Percentiles rank a stretch among this genome's conserved stretches.
phyloP scores from a whole-genome alignment of 805 yeast species.

The Metschnikowia colocasiae region DNA sequence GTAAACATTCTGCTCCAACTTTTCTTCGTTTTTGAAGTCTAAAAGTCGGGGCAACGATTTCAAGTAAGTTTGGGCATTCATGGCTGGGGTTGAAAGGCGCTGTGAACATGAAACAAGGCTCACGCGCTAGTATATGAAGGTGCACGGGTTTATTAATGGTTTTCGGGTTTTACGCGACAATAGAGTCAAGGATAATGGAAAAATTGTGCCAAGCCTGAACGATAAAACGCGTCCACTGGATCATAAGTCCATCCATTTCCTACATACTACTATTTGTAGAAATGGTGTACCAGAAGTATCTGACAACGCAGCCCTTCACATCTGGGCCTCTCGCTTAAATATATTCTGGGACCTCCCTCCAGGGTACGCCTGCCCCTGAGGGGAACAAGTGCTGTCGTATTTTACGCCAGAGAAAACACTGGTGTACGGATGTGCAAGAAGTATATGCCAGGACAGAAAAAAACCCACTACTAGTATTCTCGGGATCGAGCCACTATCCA shows the following conservation, averaged over 20 bases:
- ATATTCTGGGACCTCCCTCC: neutral
- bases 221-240: neutral
- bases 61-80: conserved; percentile 1
- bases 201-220: neutral
- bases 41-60: conserved; percentile 12
- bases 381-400: neutral
- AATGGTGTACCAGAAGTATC: neutral
- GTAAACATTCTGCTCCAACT: conserved; percentile 19
- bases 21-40: conserved; percentile 6
- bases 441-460: conserved; percentile 7
- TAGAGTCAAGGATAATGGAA: neutral
- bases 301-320: neutral
- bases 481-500: neutral
- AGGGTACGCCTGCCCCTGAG: too few relatives aligned
- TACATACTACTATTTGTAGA: neutral
- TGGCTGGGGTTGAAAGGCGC: neutral
- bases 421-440: conserved; percentile 2
- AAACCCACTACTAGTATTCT: neutral
- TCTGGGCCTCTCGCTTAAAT: neutral
- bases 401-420: neutral
- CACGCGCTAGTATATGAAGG: neutral
- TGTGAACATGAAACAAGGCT: neutral
- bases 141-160: neutral
- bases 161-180: neutral
- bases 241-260: neutral